These are phyloP conservation scores for Blastocystis hominis DNA, from an alignment of 352 stramenopile genomes.

Conservation along the genomic window DNA sequence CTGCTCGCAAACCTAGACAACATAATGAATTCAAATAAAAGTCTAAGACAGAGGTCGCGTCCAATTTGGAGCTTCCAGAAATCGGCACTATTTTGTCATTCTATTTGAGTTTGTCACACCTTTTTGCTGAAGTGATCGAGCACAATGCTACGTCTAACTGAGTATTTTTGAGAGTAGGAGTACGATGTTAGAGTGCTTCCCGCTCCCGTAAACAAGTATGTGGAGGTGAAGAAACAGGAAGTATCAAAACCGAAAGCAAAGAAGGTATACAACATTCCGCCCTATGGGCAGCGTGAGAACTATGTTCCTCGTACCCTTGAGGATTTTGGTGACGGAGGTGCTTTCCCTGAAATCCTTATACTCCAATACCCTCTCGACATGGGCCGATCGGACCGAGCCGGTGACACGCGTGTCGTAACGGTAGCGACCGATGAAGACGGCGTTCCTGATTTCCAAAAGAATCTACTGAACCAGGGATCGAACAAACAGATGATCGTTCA, in stretches of 20 bases:
- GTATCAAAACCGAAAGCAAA: slow-evolving; percentile 11
- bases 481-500: slow-evolving; percentile 62
- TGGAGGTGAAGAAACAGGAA: slow-evolving; percentile 28
- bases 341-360: slow-evolving; percentile 94
- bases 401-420: slow-evolving; percentile 71
- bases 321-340: slow-evolving; percentile 92
- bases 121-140: neutral
- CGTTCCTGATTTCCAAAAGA: slow-evolving; percentile 79
- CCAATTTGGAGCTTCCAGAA: neutral
- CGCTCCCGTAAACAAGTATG: slow-evolving; percentile 36
- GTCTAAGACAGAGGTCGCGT: neutral
- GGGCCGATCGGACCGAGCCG: slow-evolving; percentile 74
- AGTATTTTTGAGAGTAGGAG: neutral
- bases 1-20: neutral
- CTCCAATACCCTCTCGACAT: slow-evolving; percentile 89
- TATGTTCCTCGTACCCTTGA: slow-evolving; percentile 59
- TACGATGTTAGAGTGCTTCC: neutral
- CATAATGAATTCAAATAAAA: neutral
- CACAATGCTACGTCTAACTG: slow-evolving; percentile 12
- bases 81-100: neutral
- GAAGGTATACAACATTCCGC: slow-evolving; percentile 58
- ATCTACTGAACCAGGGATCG: slow-evolving; percentile 89
- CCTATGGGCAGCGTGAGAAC: slow-evolving; percentile 57
- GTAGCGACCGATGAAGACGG: slow-evolving; percentile 81
- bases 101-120: neutral